phyloP scores from a whole-genome alignment of 495 filamentous ascomycete genomes.

The Pseudomonodictys pantanalensis region DNA sequence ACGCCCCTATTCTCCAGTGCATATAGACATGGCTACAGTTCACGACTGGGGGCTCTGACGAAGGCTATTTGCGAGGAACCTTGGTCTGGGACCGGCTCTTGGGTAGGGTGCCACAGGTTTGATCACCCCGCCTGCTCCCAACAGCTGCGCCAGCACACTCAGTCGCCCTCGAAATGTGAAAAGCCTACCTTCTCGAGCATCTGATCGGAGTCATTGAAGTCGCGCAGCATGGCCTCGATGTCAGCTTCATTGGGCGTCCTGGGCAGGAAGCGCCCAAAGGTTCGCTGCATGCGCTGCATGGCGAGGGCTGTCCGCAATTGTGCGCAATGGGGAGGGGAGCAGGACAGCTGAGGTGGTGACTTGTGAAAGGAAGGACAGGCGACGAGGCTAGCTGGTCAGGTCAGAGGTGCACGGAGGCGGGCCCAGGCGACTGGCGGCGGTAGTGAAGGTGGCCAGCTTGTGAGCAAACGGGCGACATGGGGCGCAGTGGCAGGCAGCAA shows the following conservation, averaged over 20 bases:
- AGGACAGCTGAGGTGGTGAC: not conserved
- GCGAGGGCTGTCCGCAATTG: slow-evolving; percentile 35
- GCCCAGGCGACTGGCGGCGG: not conserved
- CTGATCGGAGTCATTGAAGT: slow-evolving; percentile 81
- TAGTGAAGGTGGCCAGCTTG: no score
- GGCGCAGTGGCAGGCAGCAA: not conserved
- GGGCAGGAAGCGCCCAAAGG: slow-evolving; percentile 50
- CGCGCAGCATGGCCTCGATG: slow-evolving; percentile 70
- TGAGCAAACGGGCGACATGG: no score
- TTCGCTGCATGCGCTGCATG: slow-evolving; percentile 74
- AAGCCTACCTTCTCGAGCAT: slow-evolving; percentile 65
- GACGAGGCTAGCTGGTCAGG: not conserved
- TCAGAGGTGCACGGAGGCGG: not conserved
- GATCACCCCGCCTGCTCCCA: no score
- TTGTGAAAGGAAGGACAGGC: not conserved
- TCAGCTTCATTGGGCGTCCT: slow-evolving; percentile 74
- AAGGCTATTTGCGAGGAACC: no score
- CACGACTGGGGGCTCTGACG: no score
- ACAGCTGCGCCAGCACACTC: no score
- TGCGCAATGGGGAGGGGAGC: not conserved
- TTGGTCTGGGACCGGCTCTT: no score
- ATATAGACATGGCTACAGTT: no score
- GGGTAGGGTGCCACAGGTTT: no score
- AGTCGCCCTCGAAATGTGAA: not conserved
- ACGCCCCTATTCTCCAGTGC: no score